These are phyloP conservation scores for Naganishia randhawae DNA, from an alignment of 768 basidiomycete species.

Conservation along the genomic window DNA sequence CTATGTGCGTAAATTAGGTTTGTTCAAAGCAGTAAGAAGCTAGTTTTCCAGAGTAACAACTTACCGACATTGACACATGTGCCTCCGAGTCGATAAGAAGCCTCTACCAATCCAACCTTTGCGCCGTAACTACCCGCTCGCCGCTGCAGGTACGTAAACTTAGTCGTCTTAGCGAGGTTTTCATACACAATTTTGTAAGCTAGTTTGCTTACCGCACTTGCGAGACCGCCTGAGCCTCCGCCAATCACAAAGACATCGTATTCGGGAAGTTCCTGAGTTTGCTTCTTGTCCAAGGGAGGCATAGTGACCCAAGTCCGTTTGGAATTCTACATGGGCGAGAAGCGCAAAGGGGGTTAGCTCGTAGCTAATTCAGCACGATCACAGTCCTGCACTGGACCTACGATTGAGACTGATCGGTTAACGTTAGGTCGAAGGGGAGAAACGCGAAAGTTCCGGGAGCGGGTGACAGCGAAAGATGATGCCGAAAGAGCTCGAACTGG, in stretches of 20 bases:
- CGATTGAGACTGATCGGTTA: neutral
- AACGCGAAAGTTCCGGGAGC: neutral
- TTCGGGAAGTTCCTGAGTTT: conserved; percentile 39
- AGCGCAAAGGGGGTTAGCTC: neutral
- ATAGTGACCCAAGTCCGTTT: conserved; percentile 32
- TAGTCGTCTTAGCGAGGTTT: neutral
- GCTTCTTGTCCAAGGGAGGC: conserved; percentile 43
- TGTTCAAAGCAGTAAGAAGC: neutral
- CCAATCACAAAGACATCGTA: conserved; percentile 81
- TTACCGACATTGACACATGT: conserved; percentile 97
- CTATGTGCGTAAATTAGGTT: conserved; percentile 64
- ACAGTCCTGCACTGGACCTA: neutral
- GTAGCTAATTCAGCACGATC: neutral
- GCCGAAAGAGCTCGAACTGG: conserved; percentile 13
- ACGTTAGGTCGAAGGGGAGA: neutral
- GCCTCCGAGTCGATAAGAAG: conserved; percentile 70
- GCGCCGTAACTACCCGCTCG: conserved; percentile 87
- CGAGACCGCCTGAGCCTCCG: conserved; percentile 90
- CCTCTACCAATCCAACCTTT: conserved; percentile 86
- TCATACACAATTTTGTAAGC: neutral
- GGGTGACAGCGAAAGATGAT: neutral
- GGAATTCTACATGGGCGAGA: conserved; percentile 4
- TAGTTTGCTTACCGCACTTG: conserved; percentile 64
- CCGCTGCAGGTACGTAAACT: conserved; percentile 57
- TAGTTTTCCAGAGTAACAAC: conserved; percentile 41